These are phyloP conservation scores for Eleusine indica DNA, from an alignment of 176 grass and related monocot genomes.

Conservation along the genomic window DNA sequence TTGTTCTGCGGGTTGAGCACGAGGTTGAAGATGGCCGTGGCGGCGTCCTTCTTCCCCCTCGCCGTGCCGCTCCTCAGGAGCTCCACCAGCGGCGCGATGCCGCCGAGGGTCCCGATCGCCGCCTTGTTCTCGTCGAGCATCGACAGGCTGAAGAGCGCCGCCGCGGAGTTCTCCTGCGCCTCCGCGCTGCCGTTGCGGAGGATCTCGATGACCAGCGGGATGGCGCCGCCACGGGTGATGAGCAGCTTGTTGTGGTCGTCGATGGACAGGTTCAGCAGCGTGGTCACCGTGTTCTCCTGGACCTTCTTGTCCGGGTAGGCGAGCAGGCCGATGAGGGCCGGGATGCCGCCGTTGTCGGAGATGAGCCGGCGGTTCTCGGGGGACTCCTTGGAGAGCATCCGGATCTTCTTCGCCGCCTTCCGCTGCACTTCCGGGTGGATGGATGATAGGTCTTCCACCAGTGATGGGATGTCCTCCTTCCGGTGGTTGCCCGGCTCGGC, in stretches of 20 bases:
- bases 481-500: constrained; percentile 17
- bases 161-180: constrained; percentile 77
- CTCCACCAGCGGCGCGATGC: constrained; percentile 62
- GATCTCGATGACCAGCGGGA: constrained; percentile 66
- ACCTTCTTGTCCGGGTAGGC: constrained; percentile 61
- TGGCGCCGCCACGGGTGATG: constrained; percentile 58
- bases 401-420: constrained; percentile 66
- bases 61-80: constrained; percentile 56
- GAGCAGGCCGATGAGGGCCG: constrained; percentile 56
- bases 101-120: constrained; percentile 51
- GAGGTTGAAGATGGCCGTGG: constrained; percentile 77
- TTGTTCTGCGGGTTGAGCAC: constrained; percentile 62
- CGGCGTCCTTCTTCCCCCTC: constrained; percentile 75
- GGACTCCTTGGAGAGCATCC: constrained; percentile 64
- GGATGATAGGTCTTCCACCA: constrained; percentile 56
- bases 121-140: constrained; percentile 72
- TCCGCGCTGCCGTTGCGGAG: constrained; percentile 56
- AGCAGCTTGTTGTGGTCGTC: constrained; percentile 64
- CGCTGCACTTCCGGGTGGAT: constrained; percentile 74
- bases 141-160: constrained; percentile 70
- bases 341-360: constrained; percentile 50
- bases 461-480: constrained; percentile 58
- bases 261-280: constrained; percentile 74
- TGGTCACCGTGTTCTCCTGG: constrained; percentile 68
- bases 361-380: constrained; percentile 61